Evolutionary conservation across 495 filamentous ascomycete species (phyloP), one percentile per base, ranked within the genome.

Genomic region (Xylaria cubensis): DNA sequence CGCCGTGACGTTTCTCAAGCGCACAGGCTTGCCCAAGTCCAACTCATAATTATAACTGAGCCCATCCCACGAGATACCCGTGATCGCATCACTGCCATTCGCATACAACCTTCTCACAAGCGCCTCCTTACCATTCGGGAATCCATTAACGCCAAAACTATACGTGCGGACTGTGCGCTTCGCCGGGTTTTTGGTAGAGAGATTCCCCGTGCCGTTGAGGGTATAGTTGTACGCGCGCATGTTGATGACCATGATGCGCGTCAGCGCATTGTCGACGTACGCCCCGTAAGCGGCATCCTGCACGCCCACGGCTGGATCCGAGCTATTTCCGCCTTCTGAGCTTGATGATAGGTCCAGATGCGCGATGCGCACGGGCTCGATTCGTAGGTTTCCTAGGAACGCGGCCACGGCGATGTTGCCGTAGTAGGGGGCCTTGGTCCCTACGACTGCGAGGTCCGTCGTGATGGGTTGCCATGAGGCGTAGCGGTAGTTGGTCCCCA

Each of bases 391-490:
- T 17, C 86, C 86, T 10, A 92, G 77, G 75, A 88, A 83, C 6
- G 87, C 84, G 4, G 90, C 89, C 0, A 89, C 88, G 55, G 86
- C 86, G 42, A 90, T 81, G 75, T 87, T 89, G 21, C 89, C 90
- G 78, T 92, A 92, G 78, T 91, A 92, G 0, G 90, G 90, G 0
- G 90, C 77, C 75, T 90, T 91, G 44, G 90, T 92, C 17, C 89
- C 90, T 6, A 85, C 79, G 7, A 80, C 80, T 0, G 87, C 86
- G 39, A 82, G 82, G 72, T 78, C 74, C 5, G 90, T 91, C 7
- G 80, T 59, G 56, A 91, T 68, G 1, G 91, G 90, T 72, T 91
- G 90, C 90, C 90, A 92, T 61, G 72, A 70, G 13, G 72, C 75
- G 59, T 79, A 79, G n/a, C 90, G 86, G 76, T 89, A 92, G 78